Percentiles rank a stretch among this genome's conserved stretches.
Evolutionary conservation across 805 yeast species (phyloP).

Genomic region (Suhomyces prunicola): DNA sequence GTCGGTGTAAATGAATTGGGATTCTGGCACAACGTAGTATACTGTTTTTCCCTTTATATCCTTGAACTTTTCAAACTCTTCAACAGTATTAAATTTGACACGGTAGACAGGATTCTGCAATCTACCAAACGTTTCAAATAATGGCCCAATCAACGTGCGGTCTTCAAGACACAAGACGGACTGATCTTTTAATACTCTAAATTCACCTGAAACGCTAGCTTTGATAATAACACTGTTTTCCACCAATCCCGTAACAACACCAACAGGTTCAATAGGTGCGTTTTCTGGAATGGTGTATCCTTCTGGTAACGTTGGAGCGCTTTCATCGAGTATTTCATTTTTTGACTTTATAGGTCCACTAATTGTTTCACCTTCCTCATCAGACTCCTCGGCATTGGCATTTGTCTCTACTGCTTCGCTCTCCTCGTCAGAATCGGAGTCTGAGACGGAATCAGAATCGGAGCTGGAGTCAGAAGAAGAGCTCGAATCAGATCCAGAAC

Average conservation of each 20-base stretch:
- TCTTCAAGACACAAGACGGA: constrained; percentile 78
- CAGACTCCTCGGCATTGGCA: constrained; percentile 23
- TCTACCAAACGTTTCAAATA: constrained; percentile 88
- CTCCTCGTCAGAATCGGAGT: constrained; percentile 17
- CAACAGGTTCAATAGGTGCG: constrained; percentile 70
- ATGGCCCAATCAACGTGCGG: constrained; percentile 64
- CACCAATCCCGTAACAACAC: constrained; percentile 64
- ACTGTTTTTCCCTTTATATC: constrained; percentile 55
- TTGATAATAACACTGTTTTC: constrained; percentile 70
- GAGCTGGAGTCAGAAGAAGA: constrained; percentile 16
- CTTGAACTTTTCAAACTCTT: constrained; percentile 46
- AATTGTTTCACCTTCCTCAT: constrained; percentile 43
- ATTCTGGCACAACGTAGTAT: constrained; percentile 74
- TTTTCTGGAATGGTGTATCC: constrained; percentile 56
- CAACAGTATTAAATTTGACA: constrained; percentile 57
- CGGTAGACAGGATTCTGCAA: constrained; percentile 78
- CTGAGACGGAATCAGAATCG: constrained; percentile 15
- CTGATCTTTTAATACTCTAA: constrained; percentile 74
- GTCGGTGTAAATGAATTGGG: constrained; percentile 77
- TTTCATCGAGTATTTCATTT: constrained; percentile 71
- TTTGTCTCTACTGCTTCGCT: constrained; percentile 5
- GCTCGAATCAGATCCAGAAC: constrained; percentile 13
- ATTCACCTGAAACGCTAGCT: constrained; percentile 79
- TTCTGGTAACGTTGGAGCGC: constrained; percentile 63
- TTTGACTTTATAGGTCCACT: constrained; percentile 73